A percentile compares a stretch with the other conserved stretches of the same genome.
Evolutionary conservation across 2,329 filamentous ascomycete genomes (phyloP).

Genomic region (Penicillium concentricum): DNA sequence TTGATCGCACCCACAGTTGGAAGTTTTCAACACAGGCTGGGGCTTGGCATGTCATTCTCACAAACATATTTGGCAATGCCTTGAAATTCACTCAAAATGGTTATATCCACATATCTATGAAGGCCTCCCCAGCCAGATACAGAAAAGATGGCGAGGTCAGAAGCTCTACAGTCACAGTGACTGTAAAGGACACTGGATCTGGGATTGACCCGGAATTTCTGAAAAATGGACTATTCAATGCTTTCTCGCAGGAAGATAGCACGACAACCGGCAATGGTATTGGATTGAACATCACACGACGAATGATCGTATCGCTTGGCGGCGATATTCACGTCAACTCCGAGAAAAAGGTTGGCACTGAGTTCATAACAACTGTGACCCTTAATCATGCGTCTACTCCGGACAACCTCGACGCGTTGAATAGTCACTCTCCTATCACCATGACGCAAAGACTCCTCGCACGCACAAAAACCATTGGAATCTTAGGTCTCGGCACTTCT

Average conservation of each 20-base stretch:
- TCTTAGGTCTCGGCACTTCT: conserved; percentile 18
- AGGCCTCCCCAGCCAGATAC: background rate
- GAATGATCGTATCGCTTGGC: conserved; percentile 29
- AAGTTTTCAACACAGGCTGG: conserved; percentile 13
- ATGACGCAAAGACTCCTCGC: background rate
- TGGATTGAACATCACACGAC: conserved; percentile 58
- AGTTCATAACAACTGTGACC: conserved; percentile 12
- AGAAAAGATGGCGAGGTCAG: background rate
- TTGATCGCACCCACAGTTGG: conserved; percentile 7
- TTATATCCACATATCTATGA: conserved; percentile 10
- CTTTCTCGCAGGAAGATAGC: conserved; percentile 60
- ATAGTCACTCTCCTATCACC: background rate
- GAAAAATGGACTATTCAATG: conserved; percentile 46
- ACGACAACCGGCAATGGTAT: conserved; percentile 59
- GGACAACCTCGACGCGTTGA: background rate
- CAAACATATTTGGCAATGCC: conserved; percentile 19
- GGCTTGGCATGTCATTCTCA: conserved; percentile 14
- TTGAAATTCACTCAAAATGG: conserved; percentile 17
- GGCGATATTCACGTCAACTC: conserved; percentile 30
- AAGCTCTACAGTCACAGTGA: conserved; percentile 19
- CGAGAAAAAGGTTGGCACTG: conserved; percentile 26
- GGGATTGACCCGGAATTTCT: conserved; percentile 29
- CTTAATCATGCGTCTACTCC: conserved; percentile 1
- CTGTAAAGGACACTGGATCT: conserved; percentile 31
- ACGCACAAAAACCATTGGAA: conserved; percentile 17